A percentile compares a stretch with the other conserved stretches of the same genome.
These are phyloP conservation scores for Lotmaria passim DNA, from an alignment of 208 protist genomes.

Conservation along the genomic window DNA sequence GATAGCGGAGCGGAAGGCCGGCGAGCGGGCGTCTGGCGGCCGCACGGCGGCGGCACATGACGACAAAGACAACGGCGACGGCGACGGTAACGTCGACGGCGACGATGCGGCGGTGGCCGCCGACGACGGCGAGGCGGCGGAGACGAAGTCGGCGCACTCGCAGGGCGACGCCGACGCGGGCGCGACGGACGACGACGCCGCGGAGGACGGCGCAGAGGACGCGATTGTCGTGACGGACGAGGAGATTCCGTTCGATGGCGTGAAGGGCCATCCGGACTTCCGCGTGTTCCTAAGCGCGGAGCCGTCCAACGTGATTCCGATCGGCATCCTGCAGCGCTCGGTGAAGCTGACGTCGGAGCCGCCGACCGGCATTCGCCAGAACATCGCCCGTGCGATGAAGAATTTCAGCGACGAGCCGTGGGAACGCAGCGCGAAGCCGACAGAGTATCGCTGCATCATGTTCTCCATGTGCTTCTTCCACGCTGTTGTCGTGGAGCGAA, in stretches of 20 bases:
- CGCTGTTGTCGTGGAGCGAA: slow-evolving; percentile 97
- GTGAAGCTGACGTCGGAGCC: slow-evolving; percentile 99
- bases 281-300: slow-evolving; percentile 98
- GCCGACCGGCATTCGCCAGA: slow-evolving; percentile 96
- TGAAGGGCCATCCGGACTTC: slow-evolving; percentile 95
- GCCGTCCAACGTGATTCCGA: slow-evolving; percentile 95
- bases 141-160: slow-evolving; percentile 28
- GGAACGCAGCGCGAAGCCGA: slow-evolving; percentile 96
- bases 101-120: slow-evolving; percentile 13
- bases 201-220: slow-evolving; percentile 29
- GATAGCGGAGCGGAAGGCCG: slow-evolving; percentile 80
- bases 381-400: slow-evolving; percentile 96
- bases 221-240: slow-evolving; percentile 83
- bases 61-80: slow-evolving; percentile 16
- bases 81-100: slow-evolving; percentile 8
- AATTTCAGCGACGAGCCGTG: slow-evolving; percentile 97
- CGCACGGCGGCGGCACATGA: slow-evolving; percentile 13
- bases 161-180: slow-evolving; percentile 21
- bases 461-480: slow-evolving; percentile 99
- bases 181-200: slow-evolving; percentile 31
- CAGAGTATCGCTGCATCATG: slow-evolving; percentile 97
- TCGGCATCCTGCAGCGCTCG: slow-evolving; percentile 97
- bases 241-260: slow-evolving; percentile 90
- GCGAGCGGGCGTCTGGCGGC: slow-evolving; percentile 39
- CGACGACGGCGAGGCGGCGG: slow-evolving; percentile 24